Percentiles rank a stretch among this genome's conserved stretches.
Conservation (phyloP, 805 yeast genomes). For the Peterozyma xylosa region DNA sequence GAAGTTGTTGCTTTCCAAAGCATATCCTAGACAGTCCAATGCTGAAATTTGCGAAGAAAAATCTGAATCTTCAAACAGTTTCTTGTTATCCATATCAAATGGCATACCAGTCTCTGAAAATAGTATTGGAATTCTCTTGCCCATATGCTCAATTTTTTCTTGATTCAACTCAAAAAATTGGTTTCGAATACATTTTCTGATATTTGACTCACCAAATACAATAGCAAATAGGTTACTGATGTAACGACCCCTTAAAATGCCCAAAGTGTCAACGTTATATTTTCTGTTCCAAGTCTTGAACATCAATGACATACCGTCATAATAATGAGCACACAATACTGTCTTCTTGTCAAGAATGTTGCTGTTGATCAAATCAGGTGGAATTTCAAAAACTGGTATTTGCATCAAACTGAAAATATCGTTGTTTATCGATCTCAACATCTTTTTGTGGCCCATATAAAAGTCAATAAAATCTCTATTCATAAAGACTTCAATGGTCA, state of each 20-base stretch:
- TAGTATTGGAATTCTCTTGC: conserved; percentile 58
- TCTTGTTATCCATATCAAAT: conserved; percentile 83
- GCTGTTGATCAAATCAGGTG: conserved; percentile 56
- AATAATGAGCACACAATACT: conserved; percentile 81
- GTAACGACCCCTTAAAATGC: conserved; percentile 76
- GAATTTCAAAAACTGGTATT: conserved; percentile 73
- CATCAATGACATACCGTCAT: conserved; percentile 92
- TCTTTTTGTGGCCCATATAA: conserved; percentile 41
- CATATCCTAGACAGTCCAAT: conserved; percentile 73
- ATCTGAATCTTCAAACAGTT: conserved; percentile 58
- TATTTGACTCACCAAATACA: conserved; percentile 76
- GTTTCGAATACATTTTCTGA: conserved; percentile 59
- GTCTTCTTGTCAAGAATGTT: conserved; percentile 54
- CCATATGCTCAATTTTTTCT: conserved; percentile 60
- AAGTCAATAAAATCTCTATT: conserved; percentile 60
- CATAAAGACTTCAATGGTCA: conserved; percentile 50
- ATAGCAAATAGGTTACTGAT: conserved; percentile 63
- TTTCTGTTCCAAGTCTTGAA: conserved; percentile 80
- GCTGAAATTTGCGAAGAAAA: conserved; percentile 75
- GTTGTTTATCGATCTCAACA: conserved; percentile 37
- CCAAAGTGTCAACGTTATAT: conserved; percentile 85
- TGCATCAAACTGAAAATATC: conserved; percentile 59
- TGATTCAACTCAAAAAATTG: conserved; percentile 61
- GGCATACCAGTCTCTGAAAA: conserved; percentile 98
- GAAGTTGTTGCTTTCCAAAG: conserved; percentile 66